A percentile compares a stretch with the other conserved stretches of the same genome.
These are phyloP conservation scores for Termitomyces sp. DNA, from an alignment of 768 basidiomycete genomes.

Conservation along the genomic window DNA sequence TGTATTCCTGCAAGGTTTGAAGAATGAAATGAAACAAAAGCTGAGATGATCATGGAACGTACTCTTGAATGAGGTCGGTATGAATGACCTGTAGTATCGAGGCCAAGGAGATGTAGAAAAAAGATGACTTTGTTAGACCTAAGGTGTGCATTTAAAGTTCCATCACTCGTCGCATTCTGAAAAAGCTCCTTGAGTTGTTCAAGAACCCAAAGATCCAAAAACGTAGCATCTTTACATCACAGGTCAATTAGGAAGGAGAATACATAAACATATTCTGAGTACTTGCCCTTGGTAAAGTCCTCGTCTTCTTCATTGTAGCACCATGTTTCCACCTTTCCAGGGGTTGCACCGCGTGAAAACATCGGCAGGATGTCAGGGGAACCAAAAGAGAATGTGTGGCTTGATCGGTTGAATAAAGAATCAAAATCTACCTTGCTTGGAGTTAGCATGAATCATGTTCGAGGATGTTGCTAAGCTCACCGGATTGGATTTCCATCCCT, in stretches of 20 bases:
- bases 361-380: slow-evolving; percentile 88
- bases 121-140: slow-evolving; percentile 60
- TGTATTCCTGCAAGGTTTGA: slow-evolving; percentile 57
- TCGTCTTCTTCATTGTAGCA: slow-evolving; percentile 72
- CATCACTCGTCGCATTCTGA: slow-evolving; percentile 54
- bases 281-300: slow-evolving; percentile 78
- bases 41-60: neutral
- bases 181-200: slow-evolving; percentile 61
- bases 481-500: slow-evolving; percentile 88
- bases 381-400: slow-evolving; percentile 75
- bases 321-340: slow-evolving; percentile 69
- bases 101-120: slow-evolving; percentile 77
- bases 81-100: slow-evolving; percentile 85
- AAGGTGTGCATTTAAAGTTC: slow-evolving; percentile 42
- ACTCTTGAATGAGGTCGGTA: slow-evolving; percentile 80
- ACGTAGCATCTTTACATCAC: neutral
- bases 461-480: slow-evolving; percentile 26
- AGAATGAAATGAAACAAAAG: neutral
- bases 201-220: slow-evolving; percentile 72
- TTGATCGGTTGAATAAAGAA: slow-evolving; percentile 82
- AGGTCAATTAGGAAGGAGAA: neutral
- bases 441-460: slow-evolving; percentile 12
- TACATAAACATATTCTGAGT: neutral
- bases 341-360: slow-evolving; percentile 71
- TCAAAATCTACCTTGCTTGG: slow-evolving; percentile 64